Conservation (phyloP, 805 yeast genomes). For the Isabelozyma rhagii region DNA sequence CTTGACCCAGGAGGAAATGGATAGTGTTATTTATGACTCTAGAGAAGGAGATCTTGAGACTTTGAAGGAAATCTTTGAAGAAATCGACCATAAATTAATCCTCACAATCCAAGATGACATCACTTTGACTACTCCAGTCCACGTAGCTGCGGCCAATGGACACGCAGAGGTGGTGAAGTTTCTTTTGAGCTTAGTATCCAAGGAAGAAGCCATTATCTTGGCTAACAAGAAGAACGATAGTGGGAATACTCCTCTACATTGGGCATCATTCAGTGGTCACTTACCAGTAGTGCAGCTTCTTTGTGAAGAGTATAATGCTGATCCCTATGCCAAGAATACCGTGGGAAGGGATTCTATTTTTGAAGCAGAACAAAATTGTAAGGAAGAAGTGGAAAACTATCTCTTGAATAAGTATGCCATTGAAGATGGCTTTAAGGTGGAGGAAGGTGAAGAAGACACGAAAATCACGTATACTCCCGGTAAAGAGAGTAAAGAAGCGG, state of each 20-base stretch:
- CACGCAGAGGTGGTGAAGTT: constrained; percentile 66
- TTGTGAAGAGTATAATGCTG: constrained; percentile 73
- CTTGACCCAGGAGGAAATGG: constrained; percentile 73
- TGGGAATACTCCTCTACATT: constrained; percentile 93
- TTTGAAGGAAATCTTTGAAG: constrained; percentile 62
- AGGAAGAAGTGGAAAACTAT: constrained; percentile 75
- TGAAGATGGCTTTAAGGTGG: constrained; percentile 49
- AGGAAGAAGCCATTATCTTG: constrained; percentile 38
- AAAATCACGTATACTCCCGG: constrained; percentile 42
- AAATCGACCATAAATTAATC: constrained; percentile 45
- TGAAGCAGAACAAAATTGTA: constrained; percentile 81
- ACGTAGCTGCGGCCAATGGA: constrained; percentile 96
- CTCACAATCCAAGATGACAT: constrained; percentile 56
- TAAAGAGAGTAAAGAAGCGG: constrained; percentile 42
- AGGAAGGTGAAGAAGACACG: constrained; percentile 38
- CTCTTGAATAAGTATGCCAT: constrained; percentile 71
- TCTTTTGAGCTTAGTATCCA: constrained; percentile 47
- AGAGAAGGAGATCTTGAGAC: constrained; percentile 85
- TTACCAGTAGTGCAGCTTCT: constrained; percentile 63
- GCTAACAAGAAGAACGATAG: constrained; percentile 54
- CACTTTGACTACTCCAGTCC: constrained; percentile 74
- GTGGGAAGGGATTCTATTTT: constrained; percentile 80
- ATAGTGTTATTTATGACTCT: constrained; percentile 76
- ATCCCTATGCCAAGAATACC: constrained; percentile 73
- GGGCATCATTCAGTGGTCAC: constrained; percentile 94